Percentiles rank a stretch among this genome's conserved stretches.
Evolutionary conservation across 352 stramenopile genomes (phyloP).

Genomic region (Elongisporangium senticosum): DNA sequence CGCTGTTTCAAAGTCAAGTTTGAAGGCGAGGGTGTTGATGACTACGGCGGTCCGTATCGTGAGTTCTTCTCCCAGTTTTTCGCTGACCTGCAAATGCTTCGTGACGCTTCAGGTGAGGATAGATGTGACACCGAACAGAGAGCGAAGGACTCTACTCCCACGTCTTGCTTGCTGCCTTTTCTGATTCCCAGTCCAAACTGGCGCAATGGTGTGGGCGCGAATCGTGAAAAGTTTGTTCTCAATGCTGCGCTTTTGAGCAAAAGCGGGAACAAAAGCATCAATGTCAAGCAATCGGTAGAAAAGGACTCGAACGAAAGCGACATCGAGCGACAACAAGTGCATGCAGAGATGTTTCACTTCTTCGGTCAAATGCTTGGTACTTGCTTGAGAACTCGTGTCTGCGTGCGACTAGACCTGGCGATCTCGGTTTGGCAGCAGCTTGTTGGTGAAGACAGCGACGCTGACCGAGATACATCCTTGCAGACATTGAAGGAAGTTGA

Average conservation of each 20-base stretch:
- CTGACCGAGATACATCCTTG: slow-evolving; percentile 26
- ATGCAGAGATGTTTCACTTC: slow-evolving; percentile 86
- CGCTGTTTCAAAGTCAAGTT: slow-evolving; percentile 93
- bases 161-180: slow-evolving; percentile 73
- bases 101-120: slow-evolving; percentile 1
- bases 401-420: slow-evolving; percentile 65
- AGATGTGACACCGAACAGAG: background rate
- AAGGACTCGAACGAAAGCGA: slow-evolving; percentile 17
- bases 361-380: slow-evolving; percentile 88
- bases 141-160: background rate
- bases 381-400: slow-evolving; percentile 76
- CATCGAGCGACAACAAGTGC: slow-evolving; percentile 50
- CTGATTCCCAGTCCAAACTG: slow-evolving; percentile 86
- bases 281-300: background rate
- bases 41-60: slow-evolving; percentile 92
- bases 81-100: slow-evolving; percentile 50
- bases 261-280: background rate
- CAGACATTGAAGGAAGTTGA: slow-evolving; percentile 59
- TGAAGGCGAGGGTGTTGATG: slow-evolving; percentile 91
- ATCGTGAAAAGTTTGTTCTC: slow-evolving; percentile 83
- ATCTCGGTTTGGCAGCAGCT: slow-evolving; percentile 73
- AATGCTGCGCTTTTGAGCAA: slow-evolving; percentile 35
- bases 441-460: slow-evolving; percentile 33
- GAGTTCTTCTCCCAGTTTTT: slow-evolving; percentile 91
- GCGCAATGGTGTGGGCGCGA: slow-evolving; percentile 67